Conservation (phyloP, 345 rosid genomes). For the Acer negundo region DNA sequence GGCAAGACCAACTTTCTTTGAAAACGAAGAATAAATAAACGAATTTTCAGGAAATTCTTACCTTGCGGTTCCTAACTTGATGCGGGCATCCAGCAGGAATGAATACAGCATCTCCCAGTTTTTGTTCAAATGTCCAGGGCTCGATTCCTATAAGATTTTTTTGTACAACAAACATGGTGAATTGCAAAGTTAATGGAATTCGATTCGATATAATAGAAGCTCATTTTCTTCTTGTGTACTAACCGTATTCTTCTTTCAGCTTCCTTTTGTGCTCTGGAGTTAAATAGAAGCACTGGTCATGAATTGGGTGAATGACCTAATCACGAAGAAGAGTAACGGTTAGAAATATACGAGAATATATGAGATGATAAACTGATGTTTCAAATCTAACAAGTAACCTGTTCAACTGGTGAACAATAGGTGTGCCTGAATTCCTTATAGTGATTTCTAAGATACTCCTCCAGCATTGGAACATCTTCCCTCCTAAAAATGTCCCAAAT, state of each 20-base stretch:
- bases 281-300: conserved; percentile 79
- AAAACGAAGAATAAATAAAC: no score
- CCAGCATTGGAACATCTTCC: conserved; percentile 79
- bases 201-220: neutral
- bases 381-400: conserved; percentile 40
- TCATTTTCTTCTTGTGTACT: conserved; percentile 20
- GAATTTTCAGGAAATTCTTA: conserved; percentile 19
- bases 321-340: conserved; percentile 9
- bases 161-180: conserved; percentile 4
- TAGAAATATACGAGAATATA: neutral
- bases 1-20: neutral
- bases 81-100: conserved; percentile 99
- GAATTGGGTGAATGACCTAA: conserved; percentile 81
- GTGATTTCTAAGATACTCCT: conserved; percentile 68
- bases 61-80: conserved; percentile 96
- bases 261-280: conserved; percentile 67
- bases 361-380: neutral
- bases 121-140: conserved; percentile 90
- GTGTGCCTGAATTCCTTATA: conserved; percentile 74
- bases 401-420: conserved; percentile 58
- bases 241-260: conserved; percentile 79
- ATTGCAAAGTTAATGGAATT: neutral
- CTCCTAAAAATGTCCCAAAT: conserved; percentile 97
- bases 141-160: conserved; percentile 55
- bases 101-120: conserved; percentile 85